Percentiles rank a stretch among this genome's conserved stretches.
Conservation (phyloP, 805 yeast species). For the Ogataea haglerorum region DNA sequence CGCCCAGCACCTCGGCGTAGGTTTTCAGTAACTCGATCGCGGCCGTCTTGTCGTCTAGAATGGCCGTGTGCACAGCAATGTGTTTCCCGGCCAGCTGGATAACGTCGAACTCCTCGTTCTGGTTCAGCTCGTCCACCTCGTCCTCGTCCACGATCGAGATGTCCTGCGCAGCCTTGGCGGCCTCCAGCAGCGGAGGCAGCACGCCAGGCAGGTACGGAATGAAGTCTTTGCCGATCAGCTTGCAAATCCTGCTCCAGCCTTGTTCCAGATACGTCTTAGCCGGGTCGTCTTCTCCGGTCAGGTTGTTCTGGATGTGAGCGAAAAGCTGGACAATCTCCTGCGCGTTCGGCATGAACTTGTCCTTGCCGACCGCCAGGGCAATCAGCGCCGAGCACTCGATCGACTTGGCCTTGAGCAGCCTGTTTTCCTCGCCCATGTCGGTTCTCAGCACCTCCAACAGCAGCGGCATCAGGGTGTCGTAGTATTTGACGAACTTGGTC, state of each 20-base stretch:
- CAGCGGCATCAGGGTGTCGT: slow-evolving; percentile 91
- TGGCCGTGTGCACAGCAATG: slow-evolving; percentile 90
- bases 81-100: slow-evolving; percentile 87
- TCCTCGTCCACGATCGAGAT: slow-evolving; percentile 86
- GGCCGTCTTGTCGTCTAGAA: slow-evolving; percentile 88
- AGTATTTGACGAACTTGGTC: slow-evolving; percentile 81
- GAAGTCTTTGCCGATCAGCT: slow-evolving; percentile 80
- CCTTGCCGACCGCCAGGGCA: slow-evolving; percentile 93
- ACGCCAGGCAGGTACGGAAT: slow-evolving; percentile 80
- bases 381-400: slow-evolving; percentile 94
- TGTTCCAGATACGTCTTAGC: slow-evolving; percentile 83
- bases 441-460: slow-evolving; percentile 73
- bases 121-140: slow-evolving; percentile 74
- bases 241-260: slow-evolving; percentile 94
- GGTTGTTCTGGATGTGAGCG: slow-evolving; percentile 59
- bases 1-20: slow-evolving; percentile 82
- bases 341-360: slow-evolving; percentile 74
- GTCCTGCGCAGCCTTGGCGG: slow-evolving; percentile 89
- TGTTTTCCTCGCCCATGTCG: slow-evolving; percentile 74
- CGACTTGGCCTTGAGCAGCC: slow-evolving; percentile 84
- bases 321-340: slow-evolving; percentile 70
- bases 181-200: slow-evolving; percentile 79
- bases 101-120: slow-evolving; percentile 93
- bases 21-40: slow-evolving; percentile 86
- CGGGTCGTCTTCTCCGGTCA: slow-evolving; percentile 75